Base-by-base conservation (phyloP, 164 flowering plant genomes). In the Macadamia tetraphylla region DNA sequence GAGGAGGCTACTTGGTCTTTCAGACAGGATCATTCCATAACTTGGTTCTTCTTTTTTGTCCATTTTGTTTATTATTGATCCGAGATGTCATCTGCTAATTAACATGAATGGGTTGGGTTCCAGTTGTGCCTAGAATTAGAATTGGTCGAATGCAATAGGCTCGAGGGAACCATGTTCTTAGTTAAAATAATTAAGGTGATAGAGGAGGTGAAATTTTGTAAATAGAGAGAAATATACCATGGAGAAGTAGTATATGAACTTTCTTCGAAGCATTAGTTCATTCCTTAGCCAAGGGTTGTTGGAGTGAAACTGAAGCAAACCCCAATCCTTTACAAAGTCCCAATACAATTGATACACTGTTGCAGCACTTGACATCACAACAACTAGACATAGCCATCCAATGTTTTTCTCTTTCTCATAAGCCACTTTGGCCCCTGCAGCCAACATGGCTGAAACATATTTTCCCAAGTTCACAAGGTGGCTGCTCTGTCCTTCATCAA, bases 271-370 rank as follows among this genome's bases (percentile, higher is more conserved):
- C 82, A 95, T 84, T 62, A 95, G 51, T 65, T 95, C 97, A 65
- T 92, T 84, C 78, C 99, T 87, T 56, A 95, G 83, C 97, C 97
- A 92, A 3, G 96, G 98, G 62, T 95, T 92, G 78, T 82, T 92
- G 77, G 96, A 92, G 76, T 86, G 59, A 58, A 75, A 66, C 70
- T 92, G 96, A 9, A 95, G 90, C 81, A 92, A 79, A 40, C 99
- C 98, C 99, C 99, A 95, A 60, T 95, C 99, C 79, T 89, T 92
- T 23, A 92, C 99, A 78, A 84, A 95, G 78, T 95, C 99, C 99
- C 99, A 95, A 71, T 95, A 95, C 81, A 95, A 78, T 63, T 95
- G 98, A 65, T 95, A 95, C 1, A 95, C 80, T 6, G 99, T 95
- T 67, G 98, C 96, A 10, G 67, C 79, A 78, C 91, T 95, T 9